Evolutionary conservation across 106 monocot genomes (phyloP), one percentile per base, ranked within the genome.

Genomic region (Dendrobium catenatum): DNA sequence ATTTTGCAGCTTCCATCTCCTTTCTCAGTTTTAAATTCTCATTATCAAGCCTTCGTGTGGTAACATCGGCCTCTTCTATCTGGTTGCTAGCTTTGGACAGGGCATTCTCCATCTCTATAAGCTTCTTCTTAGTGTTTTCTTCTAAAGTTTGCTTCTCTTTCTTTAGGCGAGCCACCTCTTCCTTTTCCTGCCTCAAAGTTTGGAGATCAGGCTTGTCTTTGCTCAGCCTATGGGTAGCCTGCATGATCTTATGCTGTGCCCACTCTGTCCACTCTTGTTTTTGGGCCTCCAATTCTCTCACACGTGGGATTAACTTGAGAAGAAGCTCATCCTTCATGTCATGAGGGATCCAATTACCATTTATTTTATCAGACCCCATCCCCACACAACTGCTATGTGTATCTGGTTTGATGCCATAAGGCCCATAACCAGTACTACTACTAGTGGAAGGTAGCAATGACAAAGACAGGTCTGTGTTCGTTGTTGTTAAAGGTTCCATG

Each of bases 171-270:
- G 77, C 80, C 15, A 86, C 88, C 59, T 97, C 96, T 16, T 94
- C 96, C 77, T 82, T 91, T 73, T 94, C 94, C 19, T 89, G 92
- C 73, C 90, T 84, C 66, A 97, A 74, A 22, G 72, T 83, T 76
- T 92, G 92, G 18, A 97, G 84, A 82, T 97, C 96, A 33, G 81
- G 41, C 73, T 91, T 94, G 37, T 92, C 94, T 74, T 92, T 94
- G 58, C 79, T 83, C 70, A 97, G 72, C 72, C 96, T 86, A 27
- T 84, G 84, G 1, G 94, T 86, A 61, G 89, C 90, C 80, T 97
- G 92, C 92, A 92, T 92, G 24, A 97, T 86, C 85, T 94, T 94
- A 40, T 94, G 87, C 46, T 92, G 90, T 22, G 94, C 92, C 96
- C 96, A 97, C 8, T 92, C 96, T 2, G 77, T 87, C 90, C 94